A percentile compares a stretch with the other conserved stretches of the same genome.
phyloP scores from a whole-genome alignment of 331 rosid species.

The Prunus yedoensis region DNA sequence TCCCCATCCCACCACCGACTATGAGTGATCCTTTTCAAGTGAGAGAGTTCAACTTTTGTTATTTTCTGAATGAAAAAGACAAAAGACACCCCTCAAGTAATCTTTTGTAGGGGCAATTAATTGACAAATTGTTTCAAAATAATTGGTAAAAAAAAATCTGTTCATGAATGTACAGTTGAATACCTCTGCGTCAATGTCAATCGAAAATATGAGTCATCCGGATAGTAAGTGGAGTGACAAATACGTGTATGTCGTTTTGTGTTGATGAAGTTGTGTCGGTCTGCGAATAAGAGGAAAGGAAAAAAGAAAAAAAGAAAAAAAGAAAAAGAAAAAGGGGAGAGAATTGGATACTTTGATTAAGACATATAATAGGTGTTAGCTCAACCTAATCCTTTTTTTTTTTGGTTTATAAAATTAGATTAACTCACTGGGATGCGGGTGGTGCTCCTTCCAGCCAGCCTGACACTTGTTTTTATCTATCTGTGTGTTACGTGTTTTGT shows the following conservation, averaged over 20 bases:
- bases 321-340: background rate
- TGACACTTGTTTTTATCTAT: slow-evolving; percentile 21
- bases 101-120: too few relatives aligned
- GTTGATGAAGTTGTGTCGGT: slow-evolving; percentile 31
- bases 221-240: background rate
- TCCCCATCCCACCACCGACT: too few relatives aligned
- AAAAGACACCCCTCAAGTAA: too few relatives aligned
- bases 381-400: slow-evolving; percentile 34
- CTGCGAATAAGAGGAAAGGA: background rate
- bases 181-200: slow-evolving; percentile 12
- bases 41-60: too few relatives aligned
- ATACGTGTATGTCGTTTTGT: slow-evolving; percentile 3
- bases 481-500: slow-evolving; percentile 25
- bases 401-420: background rate
- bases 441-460: slow-evolving; percentile 19
- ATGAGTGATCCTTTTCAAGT: too few relatives aligned
- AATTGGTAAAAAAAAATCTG: background rate
- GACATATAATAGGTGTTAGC: background rate
- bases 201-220: slow-evolving; percentile 4
- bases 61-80: too few relatives aligned
- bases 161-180: background rate
- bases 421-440: background rate
- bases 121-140: background rate
- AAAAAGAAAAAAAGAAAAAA: too few relatives aligned
- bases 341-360: background rate